Evolutionary conservation across 1,139 yeast species (phyloP), one percentile per base, ranked within the genome.

Genomic region (Lodderomyces beijingensis): DNA sequence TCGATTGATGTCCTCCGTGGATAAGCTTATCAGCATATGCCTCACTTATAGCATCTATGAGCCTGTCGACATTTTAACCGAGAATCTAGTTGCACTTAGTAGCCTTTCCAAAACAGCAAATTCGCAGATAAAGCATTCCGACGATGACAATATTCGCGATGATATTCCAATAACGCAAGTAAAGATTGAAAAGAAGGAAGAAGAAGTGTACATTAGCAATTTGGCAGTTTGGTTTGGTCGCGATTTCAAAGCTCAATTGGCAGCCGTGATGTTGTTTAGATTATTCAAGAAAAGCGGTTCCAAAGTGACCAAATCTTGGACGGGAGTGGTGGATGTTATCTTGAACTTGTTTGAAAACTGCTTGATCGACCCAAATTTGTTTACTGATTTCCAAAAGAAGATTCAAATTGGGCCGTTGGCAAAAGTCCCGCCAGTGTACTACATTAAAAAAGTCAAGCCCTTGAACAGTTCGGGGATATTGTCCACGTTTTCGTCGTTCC

Each of bases 191-290:
- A 67, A 67, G 35, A 70, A 63, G 27, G 62, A 66, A 1, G 79
- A 77, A 16, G 71, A 76, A 3, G 65, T 82, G 24, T 80, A 85
- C 7, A 91, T 91, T 3, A 82, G 94, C 51, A 89, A 86, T 38
- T 62, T 79, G 40, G 77, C 96, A 0, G 87, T 88, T 7, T 74
- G 81, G 56, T 79, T 91, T 55, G 99, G 98, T 5, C 70, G 83
- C 31, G 94, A 88, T 50, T 86, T 86, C 59, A 87, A 89, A 48
- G 95, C 95, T 0, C 98, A 93, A 53, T 64, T 91, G 43, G 84
- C 96, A 4, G 72, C 88, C 1, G 88, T 89, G 32, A 89, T 91
- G 0, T 64, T 91, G 33, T 88, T 91, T 62, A 70, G 94, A 44
- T 74, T 91, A 25, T 63, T 87, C 29, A 77, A 75, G 42, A 75